Evolutionary conservation across 2,329 filamentous ascomycete species (phyloP).

Genomic region (Penicillium sp.): DNA sequence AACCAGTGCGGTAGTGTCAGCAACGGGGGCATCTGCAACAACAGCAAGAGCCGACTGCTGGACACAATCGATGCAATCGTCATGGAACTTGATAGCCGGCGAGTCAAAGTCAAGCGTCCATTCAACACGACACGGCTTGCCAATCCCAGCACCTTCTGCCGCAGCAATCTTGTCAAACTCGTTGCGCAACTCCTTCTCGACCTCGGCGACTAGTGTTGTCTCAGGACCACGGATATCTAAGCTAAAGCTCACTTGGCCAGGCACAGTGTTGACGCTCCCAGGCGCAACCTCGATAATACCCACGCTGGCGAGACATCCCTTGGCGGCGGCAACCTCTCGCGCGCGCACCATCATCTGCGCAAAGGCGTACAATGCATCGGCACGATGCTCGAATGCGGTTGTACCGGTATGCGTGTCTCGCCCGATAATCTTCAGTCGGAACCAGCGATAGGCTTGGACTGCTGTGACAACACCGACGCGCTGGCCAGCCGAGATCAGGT

Average conservation of each 20-base stretch:
- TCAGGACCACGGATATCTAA: slow-evolving; percentile 66
- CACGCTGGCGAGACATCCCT: slow-evolving; percentile 66
- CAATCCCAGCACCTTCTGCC: slow-evolving; percentile 56
- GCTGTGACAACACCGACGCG: slow-evolving; percentile 71
- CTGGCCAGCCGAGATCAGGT: slow-evolving; percentile 65
- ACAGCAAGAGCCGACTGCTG: slow-evolving; percentile 60
- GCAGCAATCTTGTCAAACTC: slow-evolving; percentile 64
- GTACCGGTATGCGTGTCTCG: slow-evolving; percentile 75
- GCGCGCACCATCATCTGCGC: slow-evolving; percentile 68
- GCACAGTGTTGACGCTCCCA: slow-evolving; percentile 73
- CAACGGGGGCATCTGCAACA: slow-evolving; percentile 52
- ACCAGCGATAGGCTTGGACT: slow-evolving; percentile 76
- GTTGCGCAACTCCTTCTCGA: slow-evolving; percentile 58
- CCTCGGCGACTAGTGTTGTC: slow-evolving; percentile 58
- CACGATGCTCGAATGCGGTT: slow-evolving; percentile 66
- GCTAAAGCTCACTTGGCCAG: slow-evolving; percentile 66
- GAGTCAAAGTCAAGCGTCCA: slow-evolving; percentile 65
- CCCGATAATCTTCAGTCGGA: slow-evolving; percentile 66
- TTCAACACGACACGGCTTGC: slow-evolving; percentile 55
- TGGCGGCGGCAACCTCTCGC: slow-evolving; percentile 62
- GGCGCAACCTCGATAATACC: slow-evolving; percentile 69
- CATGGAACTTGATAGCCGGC: slow-evolving; percentile 65
- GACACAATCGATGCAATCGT: slow-evolving; percentile 68
- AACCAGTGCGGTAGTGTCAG: slow-evolving; percentile 46
- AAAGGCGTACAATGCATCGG: slow-evolving; percentile 69